Evolutionary conservation across 83 land plant species (phyloP), one percentile per base, ranked within the genome.

Genomic region (Picea engelmannii): DNA sequence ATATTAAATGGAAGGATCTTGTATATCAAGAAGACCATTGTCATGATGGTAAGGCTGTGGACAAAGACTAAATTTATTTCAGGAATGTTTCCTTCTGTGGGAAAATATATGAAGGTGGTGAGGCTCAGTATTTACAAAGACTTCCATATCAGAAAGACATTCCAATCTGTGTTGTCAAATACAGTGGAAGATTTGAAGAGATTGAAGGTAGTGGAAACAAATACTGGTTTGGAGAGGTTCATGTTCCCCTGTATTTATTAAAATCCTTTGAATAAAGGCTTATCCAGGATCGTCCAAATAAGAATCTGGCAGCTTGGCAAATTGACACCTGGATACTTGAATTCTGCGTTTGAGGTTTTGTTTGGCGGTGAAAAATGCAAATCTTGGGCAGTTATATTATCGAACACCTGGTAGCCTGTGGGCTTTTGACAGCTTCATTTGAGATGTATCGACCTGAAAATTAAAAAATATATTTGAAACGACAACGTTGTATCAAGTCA

Each of bases 1-100:
- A 83, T 76, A 84, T 89, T 55, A 82, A 71, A 63, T 92, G 94
- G 94, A 71, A 83, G 66, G 87, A 92, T 35, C 79, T 92, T 84
- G 71, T 69, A 71, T 85, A 65, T 74, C 63, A 85, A 16, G 52
- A 70, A 70, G n/a, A 40, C 6, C 75, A 70, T 70, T 38, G 21
- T 40, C 75, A 70, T 38, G 47, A 38, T 70, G 75, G 17, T 70
- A 70, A 40, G n/a, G 47, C 10, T 18, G 75, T 40, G 31, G 75
- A 9, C n/a, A 70, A 70, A 20, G 47, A 15, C 52, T 23, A 0
- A 16, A 9, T 17, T 70, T 42, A 74, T 38, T 89, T 89, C 59
- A 88, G 82, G 81, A 84, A 89, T 15, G 87, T 80, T 6, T 79
- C 70, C 35, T 69, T 92, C 12, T 90, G 92, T 3, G 82, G 83